These are phyloP conservation scores for Rhizophagus clarus DNA, from an alignment of 192 early-diverging fungal genomes.

Conservation along the genomic window DNA sequence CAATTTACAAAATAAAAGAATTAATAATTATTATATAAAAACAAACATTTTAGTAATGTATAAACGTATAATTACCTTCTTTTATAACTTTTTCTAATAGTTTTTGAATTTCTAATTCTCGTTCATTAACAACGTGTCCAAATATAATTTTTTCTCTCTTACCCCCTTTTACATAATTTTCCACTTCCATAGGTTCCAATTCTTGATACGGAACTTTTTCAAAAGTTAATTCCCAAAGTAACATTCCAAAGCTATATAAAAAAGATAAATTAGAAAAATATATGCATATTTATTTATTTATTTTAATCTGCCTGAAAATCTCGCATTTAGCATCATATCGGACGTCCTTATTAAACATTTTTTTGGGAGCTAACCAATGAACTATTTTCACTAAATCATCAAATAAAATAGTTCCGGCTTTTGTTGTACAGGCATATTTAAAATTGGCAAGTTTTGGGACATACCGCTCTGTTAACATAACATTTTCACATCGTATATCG, in stretches of 20 bases:
- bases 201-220: background rate
- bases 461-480: background rate
- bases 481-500: constrained; percentile 4
- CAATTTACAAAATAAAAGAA: background rate
- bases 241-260: constrained; percentile 16
- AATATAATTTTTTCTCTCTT: background rate
- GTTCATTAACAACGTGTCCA: background rate
- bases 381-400: background rate
- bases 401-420: background rate
- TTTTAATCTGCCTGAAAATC: constrained; percentile 1
- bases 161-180: background rate
- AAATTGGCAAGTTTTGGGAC: constrained; percentile 19
- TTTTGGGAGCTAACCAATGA: constrained; percentile 24
- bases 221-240: no score
- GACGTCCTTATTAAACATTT: background rate
- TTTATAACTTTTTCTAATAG: background rate
- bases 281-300: no score
- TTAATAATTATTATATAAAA: background rate
- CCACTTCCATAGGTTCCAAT: background rate
- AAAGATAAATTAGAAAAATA: no score
- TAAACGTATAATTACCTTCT: background rate
- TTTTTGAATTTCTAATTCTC: background rate
- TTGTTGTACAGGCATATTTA: background rate
- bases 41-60: background rate
- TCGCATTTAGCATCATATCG: constrained; percentile 16